Percentiles rank a stretch among this genome's conserved stretches.
phyloP scores from a whole-genome alignment of 1,284 basidiomycete genomes.

The Microbotryum silenes-acaulis region DNA sequence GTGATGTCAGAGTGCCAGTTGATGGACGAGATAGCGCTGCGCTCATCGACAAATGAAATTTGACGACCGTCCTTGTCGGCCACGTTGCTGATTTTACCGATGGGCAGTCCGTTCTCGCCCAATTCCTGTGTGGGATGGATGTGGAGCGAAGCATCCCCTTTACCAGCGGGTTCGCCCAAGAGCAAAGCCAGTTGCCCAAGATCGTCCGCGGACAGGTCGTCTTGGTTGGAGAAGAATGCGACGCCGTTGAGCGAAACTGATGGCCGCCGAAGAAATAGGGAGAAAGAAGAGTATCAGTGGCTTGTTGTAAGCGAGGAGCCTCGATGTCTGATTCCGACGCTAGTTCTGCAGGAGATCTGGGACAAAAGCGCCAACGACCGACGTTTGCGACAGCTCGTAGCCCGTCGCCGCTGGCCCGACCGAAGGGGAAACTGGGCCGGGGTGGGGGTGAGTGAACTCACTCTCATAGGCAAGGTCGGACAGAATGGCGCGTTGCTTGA shows the following conservation, averaged over 20 bases:
- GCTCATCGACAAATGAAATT: conserved; percentile 31
- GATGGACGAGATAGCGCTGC: conserved; percentile 15
- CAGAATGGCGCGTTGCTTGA: conserved; percentile 9
- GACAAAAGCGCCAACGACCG: too few relatives aligned
- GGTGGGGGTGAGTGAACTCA: conserved; percentile 5
- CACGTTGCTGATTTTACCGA: conserved; percentile 33
- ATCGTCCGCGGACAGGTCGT: conserved; percentile 42
- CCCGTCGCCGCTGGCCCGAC: too few relatives aligned
- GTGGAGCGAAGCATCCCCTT: conserved; percentile 51
- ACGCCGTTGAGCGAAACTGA: conserved; percentile 59
- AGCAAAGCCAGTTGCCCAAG: conserved; percentile 42
- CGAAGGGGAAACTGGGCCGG: background rate
- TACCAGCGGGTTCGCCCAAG: conserved; percentile 53
- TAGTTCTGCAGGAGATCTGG: too few relatives aligned
- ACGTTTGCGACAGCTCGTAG: background rate
- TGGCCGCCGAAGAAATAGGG: conserved; percentile 17
- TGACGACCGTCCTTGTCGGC: conserved; percentile 17
- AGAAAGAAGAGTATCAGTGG: background rate
- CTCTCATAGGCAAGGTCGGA: conserved; percentile 22
- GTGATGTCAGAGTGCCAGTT: conserved; percentile 12
- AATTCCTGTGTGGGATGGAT: conserved; percentile 56
- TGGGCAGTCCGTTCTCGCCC: conserved; percentile 37
- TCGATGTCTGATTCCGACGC: too few relatives aligned
- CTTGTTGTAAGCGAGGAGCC: too few relatives aligned
- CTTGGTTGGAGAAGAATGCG: conserved; percentile 60